These are phyloP conservation scores for Rhinocladiella mackenziei DNA, from an alignment of 2,329 filamentous ascomycete genomes.

Conservation along the genomic window DNA sequence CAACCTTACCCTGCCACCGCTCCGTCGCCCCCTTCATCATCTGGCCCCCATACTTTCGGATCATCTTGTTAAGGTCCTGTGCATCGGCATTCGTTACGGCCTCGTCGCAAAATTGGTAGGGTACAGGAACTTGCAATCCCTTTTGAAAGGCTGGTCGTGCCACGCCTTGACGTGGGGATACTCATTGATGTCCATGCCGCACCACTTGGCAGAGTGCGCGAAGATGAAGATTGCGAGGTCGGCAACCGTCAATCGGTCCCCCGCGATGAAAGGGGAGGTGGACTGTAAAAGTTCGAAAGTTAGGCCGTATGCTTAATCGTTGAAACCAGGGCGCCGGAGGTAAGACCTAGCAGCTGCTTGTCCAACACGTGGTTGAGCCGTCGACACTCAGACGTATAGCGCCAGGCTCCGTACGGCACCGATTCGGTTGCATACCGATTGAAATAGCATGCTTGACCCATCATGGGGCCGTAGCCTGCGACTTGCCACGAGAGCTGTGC, in stretches of 20 bases:
- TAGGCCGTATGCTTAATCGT: background rate
- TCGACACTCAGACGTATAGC: background rate
- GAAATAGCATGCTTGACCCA: background rate
- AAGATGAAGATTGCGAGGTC: background rate
- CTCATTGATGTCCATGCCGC: background rate
- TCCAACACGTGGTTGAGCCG: background rate
- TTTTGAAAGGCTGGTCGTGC: no score
- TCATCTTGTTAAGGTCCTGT: no score
- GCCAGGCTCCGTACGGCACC: background rate
- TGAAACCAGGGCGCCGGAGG: background rate
- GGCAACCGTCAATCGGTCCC: background rate
- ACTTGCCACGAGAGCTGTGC: background rate
- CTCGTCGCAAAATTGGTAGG: no score
- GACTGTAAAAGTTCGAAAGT: background rate
- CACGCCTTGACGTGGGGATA: background rate
- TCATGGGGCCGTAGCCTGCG: background rate
- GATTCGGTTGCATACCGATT: background rate
- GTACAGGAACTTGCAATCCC: no score
- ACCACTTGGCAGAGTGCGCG: background rate
- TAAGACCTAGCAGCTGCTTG: background rate
- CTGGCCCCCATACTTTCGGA: no score
- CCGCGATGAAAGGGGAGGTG: background rate
- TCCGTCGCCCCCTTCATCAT: no score
- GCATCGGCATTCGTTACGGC: no score
- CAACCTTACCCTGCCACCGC: no score